Evolutionary conservation across 495 filamentous ascomycete species (phyloP).

Genomic region (Xylaria castorea): DNA sequence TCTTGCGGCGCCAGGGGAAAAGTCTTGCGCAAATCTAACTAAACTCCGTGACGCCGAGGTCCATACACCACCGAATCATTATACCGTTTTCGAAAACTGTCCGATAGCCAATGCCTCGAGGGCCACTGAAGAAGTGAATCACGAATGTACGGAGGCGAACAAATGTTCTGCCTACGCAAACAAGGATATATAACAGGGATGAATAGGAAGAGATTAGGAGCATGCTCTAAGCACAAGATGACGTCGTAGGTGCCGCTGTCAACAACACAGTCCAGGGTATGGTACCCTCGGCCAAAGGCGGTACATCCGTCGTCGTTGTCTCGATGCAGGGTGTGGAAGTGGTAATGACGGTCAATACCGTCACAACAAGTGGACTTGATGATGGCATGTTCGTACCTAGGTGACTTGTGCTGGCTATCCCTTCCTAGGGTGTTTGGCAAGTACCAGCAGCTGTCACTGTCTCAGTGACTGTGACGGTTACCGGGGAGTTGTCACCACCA

Average conservation of each 20-base stretch:
- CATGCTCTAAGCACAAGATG: constrained; percentile 13
- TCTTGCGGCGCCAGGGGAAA: not conserved
- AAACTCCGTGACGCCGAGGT: constrained; percentile 16
- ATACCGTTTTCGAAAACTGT: constrained; percentile 3
- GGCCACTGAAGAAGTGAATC: constrained; percentile 27
- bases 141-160: not conserved
- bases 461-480: constrained; percentile 36
- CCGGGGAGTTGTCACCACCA: constrained; percentile 20
- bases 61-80: not conserved
- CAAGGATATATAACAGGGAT: constrained; percentile 10
- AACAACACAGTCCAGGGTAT: not conserved
- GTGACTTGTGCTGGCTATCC: constrained; percentile 21
- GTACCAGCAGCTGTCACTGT: constrained; percentile 35
- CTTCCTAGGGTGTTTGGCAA: constrained; percentile 36
- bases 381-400: constrained; percentile 22
- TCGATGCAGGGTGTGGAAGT: not conserved
- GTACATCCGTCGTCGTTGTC: not conserved
- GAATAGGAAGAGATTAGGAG: not conserved
- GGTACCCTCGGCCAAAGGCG: not conserved
- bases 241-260: not conserved
- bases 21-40: constrained; percentile 4
- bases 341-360: constrained; percentile 12
- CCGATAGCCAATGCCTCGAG: constrained; percentile 25
- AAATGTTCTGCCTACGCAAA: not conserved
- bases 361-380: constrained; percentile 29